phyloP scores from a whole-genome alignment of 169 alveolate species.

The Eimeria zaria region DNA sequence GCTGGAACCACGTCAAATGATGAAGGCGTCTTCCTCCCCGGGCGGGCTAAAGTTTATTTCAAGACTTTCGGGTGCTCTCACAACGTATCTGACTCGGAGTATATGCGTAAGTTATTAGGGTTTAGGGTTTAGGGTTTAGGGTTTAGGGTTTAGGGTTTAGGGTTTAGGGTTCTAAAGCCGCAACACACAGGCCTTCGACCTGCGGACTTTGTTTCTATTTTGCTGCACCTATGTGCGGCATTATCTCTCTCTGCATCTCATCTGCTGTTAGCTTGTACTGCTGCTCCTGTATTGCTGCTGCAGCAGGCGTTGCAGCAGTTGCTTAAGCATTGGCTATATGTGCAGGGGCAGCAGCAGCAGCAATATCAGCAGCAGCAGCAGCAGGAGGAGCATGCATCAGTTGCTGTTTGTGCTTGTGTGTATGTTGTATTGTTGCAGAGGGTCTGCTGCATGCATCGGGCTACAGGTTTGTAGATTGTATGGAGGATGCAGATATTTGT shows the following conservation, averaged over 20 bases:
- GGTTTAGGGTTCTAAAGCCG: background rate
- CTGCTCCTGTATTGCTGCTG: background rate
- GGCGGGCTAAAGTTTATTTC: constrained; percentile 95
- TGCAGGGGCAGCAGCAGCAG: background rate
- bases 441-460: constrained; percentile 87
- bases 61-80: constrained; percentile 99
- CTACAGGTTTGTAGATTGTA: constrained; percentile 92
- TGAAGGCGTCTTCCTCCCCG: constrained; percentile 82
- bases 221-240: background rate
- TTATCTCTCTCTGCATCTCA: background rate
- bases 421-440: constrained; percentile 63
- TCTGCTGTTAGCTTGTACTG: background rate
- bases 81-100: constrained; percentile 98
- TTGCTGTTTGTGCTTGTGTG: background rate
- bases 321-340: too few relatives aligned
- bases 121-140: constrained; percentile 16
- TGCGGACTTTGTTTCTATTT: background rate
- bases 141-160: background rate
- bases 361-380: too few relatives aligned
- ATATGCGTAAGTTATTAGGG: constrained; percentile 86
- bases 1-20: background rate
- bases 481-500: constrained; percentile 95
- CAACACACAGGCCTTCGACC: background rate
- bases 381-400: background rate
- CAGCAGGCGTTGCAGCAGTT: background rate